Percentiles rank a stretch among this genome's conserved stretches.
These are phyloP conservation scores for Globisporangium camurandrum DNA, from an alignment of 352 stramenopile species.

Conservation along the genomic window DNA sequence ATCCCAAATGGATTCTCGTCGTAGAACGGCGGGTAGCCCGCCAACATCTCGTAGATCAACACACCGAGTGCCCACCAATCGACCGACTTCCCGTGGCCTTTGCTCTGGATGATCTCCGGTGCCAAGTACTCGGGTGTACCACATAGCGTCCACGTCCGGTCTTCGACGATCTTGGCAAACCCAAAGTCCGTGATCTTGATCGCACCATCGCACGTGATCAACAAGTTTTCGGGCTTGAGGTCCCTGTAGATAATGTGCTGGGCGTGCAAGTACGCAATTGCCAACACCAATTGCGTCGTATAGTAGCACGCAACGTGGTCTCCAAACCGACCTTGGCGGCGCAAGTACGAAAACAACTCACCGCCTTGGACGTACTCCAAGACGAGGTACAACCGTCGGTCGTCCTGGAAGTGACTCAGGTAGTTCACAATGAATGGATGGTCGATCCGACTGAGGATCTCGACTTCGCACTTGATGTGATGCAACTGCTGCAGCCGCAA, in stretches of 20 bases:
- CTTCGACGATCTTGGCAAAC: constrained; percentile 89
- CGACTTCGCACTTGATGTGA: constrained; percentile 91
- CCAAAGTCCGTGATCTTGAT: constrained; percentile 93
- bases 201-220: constrained; percentile 86
- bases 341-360: constrained; percentile 90
- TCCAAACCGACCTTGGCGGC: constrained; percentile 67
- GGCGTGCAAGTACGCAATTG: constrained; percentile 85
- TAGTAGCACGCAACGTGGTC: constrained; percentile 88
- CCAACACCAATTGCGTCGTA: constrained; percentile 80
- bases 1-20: constrained; percentile 92
- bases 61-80: constrained; percentile 91
- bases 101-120: constrained; percentile 90
- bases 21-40: constrained; percentile 87
- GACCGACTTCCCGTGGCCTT: constrained; percentile 86
- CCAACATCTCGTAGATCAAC: constrained; percentile 91
- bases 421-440: constrained; percentile 90
- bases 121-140: constrained; percentile 92
- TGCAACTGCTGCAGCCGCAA: constrained; percentile 84
- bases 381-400: constrained; percentile 83
- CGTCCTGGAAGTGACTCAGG: constrained; percentile 85
- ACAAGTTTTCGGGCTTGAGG: constrained; percentile 91
- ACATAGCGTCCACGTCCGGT: constrained; percentile 90
- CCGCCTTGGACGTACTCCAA: constrained; percentile 91
- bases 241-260: constrained; percentile 91
- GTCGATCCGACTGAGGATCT: constrained; percentile 80